Evolutionary conservation across 1,139 yeast species (phyloP).

Genomic region (Kodamaea plutei): DNA sequence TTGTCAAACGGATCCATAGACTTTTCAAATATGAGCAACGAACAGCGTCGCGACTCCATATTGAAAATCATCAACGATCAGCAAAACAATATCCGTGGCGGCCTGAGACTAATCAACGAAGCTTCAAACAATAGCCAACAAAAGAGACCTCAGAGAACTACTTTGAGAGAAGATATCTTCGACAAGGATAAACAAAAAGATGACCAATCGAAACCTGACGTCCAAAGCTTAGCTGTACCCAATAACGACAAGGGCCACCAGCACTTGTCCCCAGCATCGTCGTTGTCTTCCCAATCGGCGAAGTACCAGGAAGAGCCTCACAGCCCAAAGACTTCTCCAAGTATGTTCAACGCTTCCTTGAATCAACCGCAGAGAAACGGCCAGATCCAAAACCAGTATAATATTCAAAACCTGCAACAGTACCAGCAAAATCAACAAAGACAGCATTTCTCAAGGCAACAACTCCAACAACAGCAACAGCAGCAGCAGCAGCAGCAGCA

Average conservation of each 20-base stretch:
- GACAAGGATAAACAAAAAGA: conserved; percentile 17
- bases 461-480: conserved; percentile 8
- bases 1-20: conserved; percentile 36
- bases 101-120: conserved; percentile 13
- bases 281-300: conserved; percentile 32
- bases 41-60: conserved; percentile 42
- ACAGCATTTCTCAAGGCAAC: conserved; percentile 9
- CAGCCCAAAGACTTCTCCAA: conserved; percentile 43
- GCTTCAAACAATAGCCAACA: conserved; percentile 3
- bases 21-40: conserved; percentile 38
- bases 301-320: conserved; percentile 37
- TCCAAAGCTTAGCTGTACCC: conserved; percentile 12
- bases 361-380: conserved; percentile 9
- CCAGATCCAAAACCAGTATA: conserved; percentile 10
- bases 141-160: conserved; percentile 12
- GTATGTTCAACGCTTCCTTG: conserved; percentile 15
- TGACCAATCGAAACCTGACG: conserved; percentile 5
- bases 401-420: no score
- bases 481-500: conserved; percentile 10
- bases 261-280: conserved; percentile 32
- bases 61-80: conserved; percentile 36
- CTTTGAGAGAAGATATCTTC: conserved; percentile 43
- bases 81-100: conserved; percentile 16
- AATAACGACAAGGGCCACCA: conserved; percentile 11
- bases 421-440: conserved; percentile 10